Evolutionary conservation across 306 rosid genomes (phyloP), one percentile per base, ranked within the genome.

Genomic region (Ammopiptanthus mongolicus): DNA sequence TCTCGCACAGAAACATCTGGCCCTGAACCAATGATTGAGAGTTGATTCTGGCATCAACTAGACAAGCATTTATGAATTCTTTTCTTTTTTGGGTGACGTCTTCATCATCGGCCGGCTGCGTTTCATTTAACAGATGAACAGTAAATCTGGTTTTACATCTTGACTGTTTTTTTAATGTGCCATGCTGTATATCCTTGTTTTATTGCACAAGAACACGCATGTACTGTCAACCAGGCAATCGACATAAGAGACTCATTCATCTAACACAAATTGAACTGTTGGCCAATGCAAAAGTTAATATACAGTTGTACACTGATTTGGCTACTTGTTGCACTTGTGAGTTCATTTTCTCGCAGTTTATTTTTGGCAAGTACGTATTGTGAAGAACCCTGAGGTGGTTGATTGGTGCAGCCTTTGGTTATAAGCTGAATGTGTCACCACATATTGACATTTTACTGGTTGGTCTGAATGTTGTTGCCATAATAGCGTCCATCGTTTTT

Each of bases 21-120:
- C 37, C 97, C 98, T 2, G 97, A 96, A 56, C 97, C 99, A 6
- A 92, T 90, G 99, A 84, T 90, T 57, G 98, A 96, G 80, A 90
- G 92, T 77, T 96, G 89, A 90, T 77, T 62, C 25, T 75, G 60
- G 48, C 58, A 22, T 73, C 74, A 23, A 37, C 57, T 21, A 10
- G 61, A 18, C 58, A 44, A 29, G 84, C 71, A 72, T 39, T 65
- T 44, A 21, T 65, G 48, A 25, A 72, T 53, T 19, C 62, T 12
- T 70, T 75, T 31, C 46, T 46, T 34, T 12, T 53, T 63, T 15
- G 4, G 62, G 37, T 0, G 50, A 1, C 39, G 36, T 56, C 41
- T 61, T 58, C 69, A 56, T 48, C 69, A 46, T 46, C 53, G 72
- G 48, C 64, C 31, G 70, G 44, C 66, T 0, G 21, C 73, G 21